Evolutionary conservation across 345 rosid genomes (phyloP).

Genomic region (Eucalyptus marginata): DNA sequence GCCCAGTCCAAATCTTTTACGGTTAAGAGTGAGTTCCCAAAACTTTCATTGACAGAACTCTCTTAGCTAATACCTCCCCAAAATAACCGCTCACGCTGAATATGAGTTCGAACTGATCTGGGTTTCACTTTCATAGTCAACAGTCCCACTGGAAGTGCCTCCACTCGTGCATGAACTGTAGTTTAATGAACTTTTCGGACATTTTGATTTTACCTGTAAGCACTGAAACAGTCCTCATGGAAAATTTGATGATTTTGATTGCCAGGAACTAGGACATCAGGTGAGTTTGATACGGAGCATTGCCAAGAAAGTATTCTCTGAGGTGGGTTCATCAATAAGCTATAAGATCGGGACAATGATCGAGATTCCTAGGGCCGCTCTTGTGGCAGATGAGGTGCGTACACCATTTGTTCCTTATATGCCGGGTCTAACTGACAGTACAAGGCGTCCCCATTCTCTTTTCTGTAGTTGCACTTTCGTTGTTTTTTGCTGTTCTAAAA

Average conservation of each 20-base stretch:
- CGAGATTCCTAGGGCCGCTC: slow-evolving; percentile 95
- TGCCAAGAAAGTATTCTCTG: slow-evolving; percentile 64
- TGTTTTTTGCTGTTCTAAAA: neutral
- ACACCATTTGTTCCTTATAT: neutral
- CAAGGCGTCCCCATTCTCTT: neutral
- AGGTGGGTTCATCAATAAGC: slow-evolving; percentile 47
- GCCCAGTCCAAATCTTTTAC: neutral
- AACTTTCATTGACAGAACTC: neutral
- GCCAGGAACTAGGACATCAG: slow-evolving; percentile 81
- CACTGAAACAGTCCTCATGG: neutral
- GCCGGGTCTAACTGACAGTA: neutral
- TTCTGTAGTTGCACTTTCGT: neutral
- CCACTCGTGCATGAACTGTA: neutral
- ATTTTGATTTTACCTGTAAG: neutral
- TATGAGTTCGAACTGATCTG: neutral
- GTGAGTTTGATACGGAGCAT: slow-evolving; percentile 42
- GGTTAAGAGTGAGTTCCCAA: neutral
- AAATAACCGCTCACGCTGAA: neutral
- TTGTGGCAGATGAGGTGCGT: slow-evolving; percentile 84
- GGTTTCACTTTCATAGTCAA: neutral
- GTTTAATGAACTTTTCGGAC: neutral
- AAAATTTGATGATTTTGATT: neutral
- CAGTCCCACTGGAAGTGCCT: neutral
- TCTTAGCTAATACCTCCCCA: neutral
- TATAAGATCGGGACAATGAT: slow-evolving; percentile 97